Base-by-base conservation (phyloP, 2,329 filamentous ascomycete species). In the Ophiostoma novo-ulmi region DNA sequence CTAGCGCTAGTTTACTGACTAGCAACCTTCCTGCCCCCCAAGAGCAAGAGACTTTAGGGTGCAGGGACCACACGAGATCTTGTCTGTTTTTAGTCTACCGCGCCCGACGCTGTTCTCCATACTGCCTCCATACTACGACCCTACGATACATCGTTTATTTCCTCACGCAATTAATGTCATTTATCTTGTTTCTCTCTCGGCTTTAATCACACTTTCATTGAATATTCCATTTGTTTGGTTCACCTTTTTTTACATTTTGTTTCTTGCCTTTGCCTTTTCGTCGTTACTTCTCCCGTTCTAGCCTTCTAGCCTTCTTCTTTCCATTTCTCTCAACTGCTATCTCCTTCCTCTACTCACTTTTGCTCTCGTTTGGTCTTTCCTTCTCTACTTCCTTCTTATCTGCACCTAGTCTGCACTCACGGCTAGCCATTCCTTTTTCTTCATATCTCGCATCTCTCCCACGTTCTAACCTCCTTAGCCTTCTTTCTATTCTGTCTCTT, bases 381-480 rank as follows among this genome's bases (percentile, higher is more conserved):
- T 17, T 38, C 20, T 65, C 17, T 39, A n/a, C 36, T 65, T 22
- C 20, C 36, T 22, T 65, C 63, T 39, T 65, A 39, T 64, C 35
- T 64, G 11, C 63, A 22, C 5, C 2, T 35, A 22, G n/a, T 58
- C 52, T 58, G n/a, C 52, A 65, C 20, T 17, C 36, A 39, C 35
- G 36, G 63, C 63, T 39, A 65, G 36, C 35, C 63, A 65, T 65
- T 65, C 36, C n/a, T 65, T 65, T 65, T 39, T 38, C 31, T 64
- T 64, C 61, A 38, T 39, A 35, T 63, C 31, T 63, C 36, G 58
- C 58, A 63, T 63, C 26, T 63, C 26, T 58, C 11, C 52, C 52
- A 58, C 52, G 52, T 58, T 58, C 20, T 61, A 61, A 35, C 35
- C 26, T 58, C 52, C 52, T 61, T 35, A 26, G 26, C 55, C 35